Evolutionary conservation across 2,329 filamentous ascomycete genomes (phyloP).

Genomic region (Fusarium camptoceras): DNA sequence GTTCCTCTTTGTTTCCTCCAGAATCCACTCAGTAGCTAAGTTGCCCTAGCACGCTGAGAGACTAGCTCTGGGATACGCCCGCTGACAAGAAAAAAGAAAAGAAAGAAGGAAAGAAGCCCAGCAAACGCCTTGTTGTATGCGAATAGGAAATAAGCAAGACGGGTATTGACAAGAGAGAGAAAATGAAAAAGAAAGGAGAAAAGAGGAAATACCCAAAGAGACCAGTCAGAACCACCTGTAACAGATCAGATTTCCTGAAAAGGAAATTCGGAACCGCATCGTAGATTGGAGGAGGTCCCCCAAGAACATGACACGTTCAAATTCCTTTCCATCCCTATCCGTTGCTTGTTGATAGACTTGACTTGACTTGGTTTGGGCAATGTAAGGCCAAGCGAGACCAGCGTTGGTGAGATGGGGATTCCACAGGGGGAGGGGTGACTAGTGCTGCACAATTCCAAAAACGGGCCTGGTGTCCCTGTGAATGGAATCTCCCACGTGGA

Average conservation of each 20-base stretch:
- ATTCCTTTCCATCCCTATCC: conserved; percentile 9
- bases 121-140: conserved; percentile 30
- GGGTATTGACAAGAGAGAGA: conserved; percentile 12
- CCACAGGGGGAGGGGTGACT: conserved; percentile 30
- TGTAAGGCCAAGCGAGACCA: conserved; percentile 34
- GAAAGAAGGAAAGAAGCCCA: background rate
- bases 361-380: conserved; percentile 14
- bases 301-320: conserved; percentile 24
- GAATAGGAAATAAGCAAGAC: conserved; percentile 1
- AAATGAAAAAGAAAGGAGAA: conserved; percentile 7
- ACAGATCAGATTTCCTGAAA: conserved; percentile 20
- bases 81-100: conserved; percentile 3
- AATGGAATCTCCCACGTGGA: conserved; percentile 49
- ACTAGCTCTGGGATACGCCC: conserved; percentile 2
- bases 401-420: conserved; percentile 22
- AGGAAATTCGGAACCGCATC: conserved; percentile 21
- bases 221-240: conserved; percentile 23
- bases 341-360: conserved; percentile 3
- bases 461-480: conserved; percentile 33
- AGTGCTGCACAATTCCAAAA: conserved; percentile 47
- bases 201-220: conserved; percentile 15
- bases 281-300: conserved; percentile 33
- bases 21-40: conserved; percentile 13
- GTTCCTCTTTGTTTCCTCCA: conserved; percentile 25
- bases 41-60: conserved; percentile 5